Conservation (phyloP, 192 early-diverging fungal genomes). For the Coemansia umbellata region DNA sequence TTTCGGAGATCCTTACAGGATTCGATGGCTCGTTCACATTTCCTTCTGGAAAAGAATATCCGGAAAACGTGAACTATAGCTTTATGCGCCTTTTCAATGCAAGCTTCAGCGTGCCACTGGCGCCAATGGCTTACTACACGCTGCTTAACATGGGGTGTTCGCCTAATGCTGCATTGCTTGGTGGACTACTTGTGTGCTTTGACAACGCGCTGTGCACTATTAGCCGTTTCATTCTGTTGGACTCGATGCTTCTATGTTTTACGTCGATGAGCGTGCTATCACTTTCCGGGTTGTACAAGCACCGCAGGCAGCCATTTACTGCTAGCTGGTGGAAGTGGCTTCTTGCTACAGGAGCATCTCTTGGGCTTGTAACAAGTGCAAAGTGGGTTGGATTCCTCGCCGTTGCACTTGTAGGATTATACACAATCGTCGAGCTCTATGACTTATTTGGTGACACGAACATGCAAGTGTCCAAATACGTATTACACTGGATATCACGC, state of each 20-base stretch:
- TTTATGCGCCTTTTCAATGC: conserved; percentile 90
- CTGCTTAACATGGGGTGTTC: conserved; percentile 70
- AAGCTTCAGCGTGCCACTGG: conserved; percentile 80
- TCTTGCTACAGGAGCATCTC: conserved; percentile 74
- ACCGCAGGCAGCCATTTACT: conserved; percentile 75
- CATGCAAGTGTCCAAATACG: conserved; percentile 59
- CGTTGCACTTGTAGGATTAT: conserved; percentile 84
- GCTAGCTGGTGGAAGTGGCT: conserved; percentile 88
- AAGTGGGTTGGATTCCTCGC: conserved; percentile 98
- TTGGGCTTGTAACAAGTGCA: conserved; percentile 83
- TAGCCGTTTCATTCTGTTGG: conserved; percentile 89
- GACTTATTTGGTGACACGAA: conserved; percentile 73
- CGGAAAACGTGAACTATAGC: conserved; percentile 73
- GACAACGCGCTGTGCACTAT: conserved; percentile 66
- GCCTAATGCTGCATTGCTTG: conserved; percentile 60
- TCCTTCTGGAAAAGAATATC: conserved; percentile 74
- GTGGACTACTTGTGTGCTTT: conserved; percentile 76
- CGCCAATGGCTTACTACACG: conserved; percentile 89
- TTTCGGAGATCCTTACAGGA: conserved; percentile 77
- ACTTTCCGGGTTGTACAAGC: conserved; percentile 70
- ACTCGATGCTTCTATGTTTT: conserved; percentile 92
- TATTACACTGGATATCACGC: conserved; percentile 83
- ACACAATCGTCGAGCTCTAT: conserved; percentile 93
- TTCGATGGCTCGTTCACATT: conserved; percentile 88
- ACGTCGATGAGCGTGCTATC: conserved; percentile 67